These are phyloP conservation scores for Alternaria incomplexa DNA, from an alignment of 2,329 filamentous ascomycete genomes.

Conservation along the genomic window DNA sequence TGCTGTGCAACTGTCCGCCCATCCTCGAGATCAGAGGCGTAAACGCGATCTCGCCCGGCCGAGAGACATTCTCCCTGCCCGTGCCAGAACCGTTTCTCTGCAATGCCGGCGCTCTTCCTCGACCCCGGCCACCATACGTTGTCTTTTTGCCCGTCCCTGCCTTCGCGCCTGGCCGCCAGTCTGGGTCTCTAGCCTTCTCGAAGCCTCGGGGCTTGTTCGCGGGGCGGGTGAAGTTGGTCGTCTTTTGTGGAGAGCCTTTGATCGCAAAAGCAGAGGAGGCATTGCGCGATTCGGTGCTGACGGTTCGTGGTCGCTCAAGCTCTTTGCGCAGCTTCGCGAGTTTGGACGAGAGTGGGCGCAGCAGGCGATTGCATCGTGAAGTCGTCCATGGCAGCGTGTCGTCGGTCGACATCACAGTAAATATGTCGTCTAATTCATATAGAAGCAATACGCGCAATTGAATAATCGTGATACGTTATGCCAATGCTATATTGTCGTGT, in stretches of 20 bases:
- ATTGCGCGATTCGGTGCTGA: constrained; percentile 27
- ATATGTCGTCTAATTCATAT: constrained; percentile 26
- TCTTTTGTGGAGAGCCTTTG: constrained; percentile 33
- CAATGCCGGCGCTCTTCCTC: constrained; percentile 18
- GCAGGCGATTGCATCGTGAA: constrained; percentile 51
- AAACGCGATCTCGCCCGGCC: constrained; percentile 44
- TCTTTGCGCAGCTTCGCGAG: constrained; percentile 48
- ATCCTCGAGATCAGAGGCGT: constrained; percentile 45
- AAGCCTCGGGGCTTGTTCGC: constrained; percentile 40
- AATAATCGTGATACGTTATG: constrained; percentile 5
- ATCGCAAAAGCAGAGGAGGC: constrained; percentile 30
- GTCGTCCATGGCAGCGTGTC: constrained; percentile 50
- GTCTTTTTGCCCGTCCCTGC: constrained; percentile 35
- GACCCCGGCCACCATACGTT: constrained; percentile 41
- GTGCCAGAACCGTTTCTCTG: not conserved
- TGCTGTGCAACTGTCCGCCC: constrained; percentile 33
- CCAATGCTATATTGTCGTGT: constrained; percentile 10
- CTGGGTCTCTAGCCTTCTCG: constrained; percentile 43
- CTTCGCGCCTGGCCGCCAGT: constrained; percentile 43
- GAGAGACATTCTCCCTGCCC: constrained; percentile 11
- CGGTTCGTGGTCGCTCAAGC: constrained; percentile 29
- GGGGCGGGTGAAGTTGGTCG: constrained; percentile 33
- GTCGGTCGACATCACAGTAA: constrained; percentile 37
- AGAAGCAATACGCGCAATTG: not conserved
- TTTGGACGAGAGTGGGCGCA: constrained; percentile 51